These are phyloP conservation scores for Kitagawia praeruptora DNA, from an alignment of 129 eudicot genomes.

Conservation along the genomic window DNA sequence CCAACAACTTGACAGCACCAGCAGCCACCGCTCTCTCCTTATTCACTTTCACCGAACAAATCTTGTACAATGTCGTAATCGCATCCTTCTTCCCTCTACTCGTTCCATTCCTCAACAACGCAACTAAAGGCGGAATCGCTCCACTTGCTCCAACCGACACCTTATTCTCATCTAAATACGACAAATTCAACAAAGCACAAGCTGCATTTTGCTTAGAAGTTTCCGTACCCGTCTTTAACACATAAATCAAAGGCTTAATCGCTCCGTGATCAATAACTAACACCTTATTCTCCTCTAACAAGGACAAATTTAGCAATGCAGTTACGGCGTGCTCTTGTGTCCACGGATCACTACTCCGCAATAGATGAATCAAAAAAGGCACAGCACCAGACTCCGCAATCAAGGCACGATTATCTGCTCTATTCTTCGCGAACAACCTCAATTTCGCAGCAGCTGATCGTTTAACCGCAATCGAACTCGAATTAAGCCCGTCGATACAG, in stretches of 20 bases:
- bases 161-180: conserved; percentile 63
- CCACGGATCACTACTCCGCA: conserved; percentile 66
- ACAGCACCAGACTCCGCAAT: conserved; percentile 83
- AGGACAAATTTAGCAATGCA: conserved; percentile 67
- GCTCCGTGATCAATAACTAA: conserved; percentile 46
- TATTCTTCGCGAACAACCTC: conserved; percentile 67
- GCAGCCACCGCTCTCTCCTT: conserved; percentile 81
- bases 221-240: conserved; percentile 77
- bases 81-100: conserved; percentile 86
- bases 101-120: conserved; percentile 53
- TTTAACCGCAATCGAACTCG: conserved; percentile 50
- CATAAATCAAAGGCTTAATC: conserved; percentile 65
- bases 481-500: conserved; percentile 53
- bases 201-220: conserved; percentile 84
- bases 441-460: conserved; percentile 85
- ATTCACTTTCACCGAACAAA: conserved; percentile 61
- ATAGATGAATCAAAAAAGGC: conserved; percentile 55
- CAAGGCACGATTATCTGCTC: conserved; percentile 76
- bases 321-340: conserved; percentile 96
- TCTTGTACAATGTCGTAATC: conserved; percentile 69
- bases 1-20: conserved; percentile 73
- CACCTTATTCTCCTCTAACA: conserved; percentile 49
- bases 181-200: conserved; percentile 66
- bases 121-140: conserved; percentile 85
- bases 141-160: conserved; percentile 80